Base-by-base conservation (phyloP, 306 rosid genomes). In the Vigna reflexopilosa region DNA sequence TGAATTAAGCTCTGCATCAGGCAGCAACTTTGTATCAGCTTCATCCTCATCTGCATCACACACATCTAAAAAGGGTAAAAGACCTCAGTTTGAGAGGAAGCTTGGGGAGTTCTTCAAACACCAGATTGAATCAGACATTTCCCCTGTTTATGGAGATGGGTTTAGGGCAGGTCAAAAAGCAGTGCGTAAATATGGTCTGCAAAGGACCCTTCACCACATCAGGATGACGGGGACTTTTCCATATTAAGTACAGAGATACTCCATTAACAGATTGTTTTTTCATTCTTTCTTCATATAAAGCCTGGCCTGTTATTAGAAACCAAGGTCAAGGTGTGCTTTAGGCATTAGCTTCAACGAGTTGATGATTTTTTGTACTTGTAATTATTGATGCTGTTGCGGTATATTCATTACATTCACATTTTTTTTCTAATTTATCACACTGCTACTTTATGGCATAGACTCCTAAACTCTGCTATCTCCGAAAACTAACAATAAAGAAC, bases 131-230 rank as follows among this genome's bases (percentile, higher is more conserved):
- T 88, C 98, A 1, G 99, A 96, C 89, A 88, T 96, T 82, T 96
- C 99, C 20, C 97, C 97, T 0, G 91, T 96, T 55, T 96, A 96
- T 74, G 99, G 99, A 76, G 98, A 87, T 72, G 99, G 99, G 72
- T 96, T 72, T 71, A 85, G 99, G 80, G 98, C 98, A 7, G 99
- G 97, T 63, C 98, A 91, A 57, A 77, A 62, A 76, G 99, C 99
- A 6, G 97, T 96, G 42, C 82, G 83, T 19, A 91, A 87, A 76
- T 93, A 86, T 86, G 99, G 99, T 83, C 92, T 96, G 59, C 80
- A 54, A 69, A 85, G 81, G 48, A 96, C 99, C 83, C 98, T 96
- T 54, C 86, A 91, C 75, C 98, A 96, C 82, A 96, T 96, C 71
- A 81, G 75, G 83, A 85, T 84, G 92, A 93, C 97, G 0, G 99